These are phyloP conservation scores for Fusarium brachygibbosum DNA, from an alignment of 2,329 filamentous ascomycete species.

Conservation along the genomic window DNA sequence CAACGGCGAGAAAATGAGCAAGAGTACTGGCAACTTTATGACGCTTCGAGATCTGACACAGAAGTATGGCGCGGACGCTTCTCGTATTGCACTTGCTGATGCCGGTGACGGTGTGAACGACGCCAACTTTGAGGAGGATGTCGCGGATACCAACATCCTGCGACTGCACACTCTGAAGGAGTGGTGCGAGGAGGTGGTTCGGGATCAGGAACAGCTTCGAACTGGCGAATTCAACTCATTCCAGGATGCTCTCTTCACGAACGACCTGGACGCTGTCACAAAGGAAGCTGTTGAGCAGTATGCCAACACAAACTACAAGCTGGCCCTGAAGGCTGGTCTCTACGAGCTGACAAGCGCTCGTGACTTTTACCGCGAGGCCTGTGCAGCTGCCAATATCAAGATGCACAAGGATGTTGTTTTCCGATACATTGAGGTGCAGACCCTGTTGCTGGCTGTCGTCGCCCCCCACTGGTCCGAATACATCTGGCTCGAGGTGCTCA, in stretches of 20 bases:
- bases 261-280: conserved; percentile 90
- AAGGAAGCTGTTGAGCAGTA: conserved; percentile 84
- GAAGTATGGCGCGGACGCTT: conserved; percentile 96
- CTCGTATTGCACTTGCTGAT: conserved; percentile 91
- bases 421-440: conserved; percentile 88
- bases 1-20: conserved; percentile 99
- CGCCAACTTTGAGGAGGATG: conserved; percentile 96
- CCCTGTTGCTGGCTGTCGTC: conserved; percentile 83
- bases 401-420: conserved; percentile 87
- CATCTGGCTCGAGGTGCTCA: conserved; percentile 92
- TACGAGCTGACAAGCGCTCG: conserved; percentile 93
- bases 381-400: conserved; percentile 79
- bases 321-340: conserved; percentile 86
- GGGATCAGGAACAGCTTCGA: conserved; percentile 77
- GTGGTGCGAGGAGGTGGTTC: conserved; percentile 90
- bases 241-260: conserved; percentile 90
- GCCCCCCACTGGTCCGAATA: conserved; percentile 96
- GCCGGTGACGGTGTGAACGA: conserved; percentile 95
- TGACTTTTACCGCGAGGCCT: conserved; percentile 90
- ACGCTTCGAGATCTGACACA: conserved; percentile 86
- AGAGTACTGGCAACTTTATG: conserved; percentile 97
- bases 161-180: conserved; percentile 85
- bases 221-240: conserved; percentile 81
- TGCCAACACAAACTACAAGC: conserved; percentile 79
- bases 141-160: conserved; percentile 92